Conservation (phyloP, 306 rosid genomes). For the Fragaria ananassa region DNA sequence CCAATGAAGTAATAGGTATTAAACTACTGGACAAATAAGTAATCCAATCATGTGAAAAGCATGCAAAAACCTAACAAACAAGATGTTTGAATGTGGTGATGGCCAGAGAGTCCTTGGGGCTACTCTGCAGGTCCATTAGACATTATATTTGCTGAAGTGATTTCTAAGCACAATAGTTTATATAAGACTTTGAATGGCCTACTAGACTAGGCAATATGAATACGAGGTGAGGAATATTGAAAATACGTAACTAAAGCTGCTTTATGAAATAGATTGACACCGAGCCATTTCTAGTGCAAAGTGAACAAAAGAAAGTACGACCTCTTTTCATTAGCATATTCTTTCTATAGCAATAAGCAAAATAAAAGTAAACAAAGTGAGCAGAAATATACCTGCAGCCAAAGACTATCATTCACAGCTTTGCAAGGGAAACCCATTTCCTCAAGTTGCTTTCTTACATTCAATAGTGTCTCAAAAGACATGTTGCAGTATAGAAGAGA, state of each 20-base stretch:
- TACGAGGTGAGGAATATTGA: neutral
- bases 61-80: neutral
- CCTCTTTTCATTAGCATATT: neutral
- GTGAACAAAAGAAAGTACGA: neutral
- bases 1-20: neutral
- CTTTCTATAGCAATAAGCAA: neutral
- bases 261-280: neutral
- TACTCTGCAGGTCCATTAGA: neutral
- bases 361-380: slow-evolving; percentile 3
- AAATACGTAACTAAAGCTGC: neutral
- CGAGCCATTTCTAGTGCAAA: neutral
- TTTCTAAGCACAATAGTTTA: neutral
- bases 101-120: neutral
- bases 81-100: neutral
- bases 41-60: slow-evolving; percentile 24
- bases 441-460: slow-evolving; percentile 89
- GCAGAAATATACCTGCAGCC: slow-evolving; percentile 80
- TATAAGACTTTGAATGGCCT: neutral
- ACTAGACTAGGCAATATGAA: neutral
- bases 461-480: slow-evolving; percentile 93
- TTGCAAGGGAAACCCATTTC: slow-evolving; percentile 93
- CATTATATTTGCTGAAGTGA: neutral
- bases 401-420: slow-evolving; percentile 94
- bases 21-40: neutral
- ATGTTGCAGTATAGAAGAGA: slow-evolving; percentile 87